phyloP scores from a whole-genome alignment of 2,329 filamentous ascomycete genomes.

The Xylariaceae sp. region DNA sequence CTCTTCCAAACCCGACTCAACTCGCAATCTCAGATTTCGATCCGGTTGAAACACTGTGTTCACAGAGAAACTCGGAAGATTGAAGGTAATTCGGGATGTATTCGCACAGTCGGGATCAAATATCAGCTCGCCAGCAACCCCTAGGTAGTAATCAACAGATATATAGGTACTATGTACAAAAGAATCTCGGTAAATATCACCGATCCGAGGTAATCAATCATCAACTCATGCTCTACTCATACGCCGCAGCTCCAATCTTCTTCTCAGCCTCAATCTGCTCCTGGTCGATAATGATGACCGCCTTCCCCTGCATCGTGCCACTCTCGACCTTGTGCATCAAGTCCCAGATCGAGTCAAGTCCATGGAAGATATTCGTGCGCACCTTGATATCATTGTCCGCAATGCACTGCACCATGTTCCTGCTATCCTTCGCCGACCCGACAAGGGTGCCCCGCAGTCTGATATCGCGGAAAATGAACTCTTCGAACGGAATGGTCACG shows the following conservation, averaged over 20 bases:
- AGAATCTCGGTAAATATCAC: not conserved
- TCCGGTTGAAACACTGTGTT: not conserved
- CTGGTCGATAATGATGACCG: slow-evolving; percentile 46
- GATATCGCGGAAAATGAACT: slow-evolving; percentile 35
- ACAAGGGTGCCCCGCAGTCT: slow-evolving; percentile 34
- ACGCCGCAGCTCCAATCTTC: slow-evolving; percentile 14
- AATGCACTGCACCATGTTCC: slow-evolving; percentile 44
- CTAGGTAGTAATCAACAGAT: not conserved
- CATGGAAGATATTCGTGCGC: slow-evolving; percentile 47
- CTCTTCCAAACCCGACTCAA: not conserved
- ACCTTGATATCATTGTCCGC: slow-evolving; percentile 44
- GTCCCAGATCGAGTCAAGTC: slow-evolving; percentile 47
- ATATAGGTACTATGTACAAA: not conserved
- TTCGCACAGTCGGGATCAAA: not conserved
- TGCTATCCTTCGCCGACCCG: slow-evolving; percentile 39
- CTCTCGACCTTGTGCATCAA: slow-evolving; percentile 45
- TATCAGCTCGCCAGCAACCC: not conserved
- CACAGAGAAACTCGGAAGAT: not conserved
- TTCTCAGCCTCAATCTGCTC: slow-evolving; percentile 32
- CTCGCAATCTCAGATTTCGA: not conserved
- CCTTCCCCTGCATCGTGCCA: slow-evolving; percentile 52
- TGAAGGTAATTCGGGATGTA: not conserved
- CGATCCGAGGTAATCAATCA: too few relatives aligned
- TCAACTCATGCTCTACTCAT: not conserved
- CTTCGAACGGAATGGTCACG: slow-evolving; percentile 56